Evolutionary conservation across 768 basidiomycete genomes (phyloP).

Genomic region (Amanita rimosa): DNA sequence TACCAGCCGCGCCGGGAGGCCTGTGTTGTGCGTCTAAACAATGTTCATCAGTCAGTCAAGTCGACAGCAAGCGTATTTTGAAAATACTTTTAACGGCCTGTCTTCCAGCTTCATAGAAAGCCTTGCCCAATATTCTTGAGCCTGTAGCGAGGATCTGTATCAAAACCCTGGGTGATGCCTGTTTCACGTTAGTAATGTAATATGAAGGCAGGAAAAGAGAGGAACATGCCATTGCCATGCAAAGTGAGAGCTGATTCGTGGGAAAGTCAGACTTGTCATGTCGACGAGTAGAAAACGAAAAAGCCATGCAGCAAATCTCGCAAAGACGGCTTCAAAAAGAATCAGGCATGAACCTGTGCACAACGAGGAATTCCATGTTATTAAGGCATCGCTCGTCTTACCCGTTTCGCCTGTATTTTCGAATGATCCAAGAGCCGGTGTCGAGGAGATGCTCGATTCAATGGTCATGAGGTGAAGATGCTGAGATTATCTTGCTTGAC

Average conservation of each 20-base stretch:
- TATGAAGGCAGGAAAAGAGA: background rate
- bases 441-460: constrained; percentile 84
- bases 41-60: background rate
- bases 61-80: background rate
- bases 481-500: background rate
- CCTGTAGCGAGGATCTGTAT: constrained; percentile 74
- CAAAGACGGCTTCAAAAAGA: constrained; percentile 20
- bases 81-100: constrained; percentile 89
- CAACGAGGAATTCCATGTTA: constrained; percentile 43
- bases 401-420: constrained; percentile 80
- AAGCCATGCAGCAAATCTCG: background rate
- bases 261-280: constrained; percentile 1
- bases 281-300: constrained; percentile 1
- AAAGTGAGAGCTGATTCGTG: background rate
- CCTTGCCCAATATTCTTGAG: constrained; percentile 80
- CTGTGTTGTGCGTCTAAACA: constrained; percentile 70
- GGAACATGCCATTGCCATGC: constrained; percentile 13
- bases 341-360: constrained; percentile 22
- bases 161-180: constrained; percentile 75
- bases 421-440: constrained; percentile 58
- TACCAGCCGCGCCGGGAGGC: constrained; percentile 58
- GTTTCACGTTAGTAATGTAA: constrained; percentile 5
- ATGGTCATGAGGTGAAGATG: constrained; percentile 83
- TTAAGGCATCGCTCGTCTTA: constrained; percentile 57
- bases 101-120: constrained; percentile 78